A percentile compares a stretch with the other conserved stretches of the same genome.
These are phyloP conservation scores for Podaxis sp. DNA, from an alignment of 768 basidiomycete genomes.

Conservation along the genomic window DNA sequence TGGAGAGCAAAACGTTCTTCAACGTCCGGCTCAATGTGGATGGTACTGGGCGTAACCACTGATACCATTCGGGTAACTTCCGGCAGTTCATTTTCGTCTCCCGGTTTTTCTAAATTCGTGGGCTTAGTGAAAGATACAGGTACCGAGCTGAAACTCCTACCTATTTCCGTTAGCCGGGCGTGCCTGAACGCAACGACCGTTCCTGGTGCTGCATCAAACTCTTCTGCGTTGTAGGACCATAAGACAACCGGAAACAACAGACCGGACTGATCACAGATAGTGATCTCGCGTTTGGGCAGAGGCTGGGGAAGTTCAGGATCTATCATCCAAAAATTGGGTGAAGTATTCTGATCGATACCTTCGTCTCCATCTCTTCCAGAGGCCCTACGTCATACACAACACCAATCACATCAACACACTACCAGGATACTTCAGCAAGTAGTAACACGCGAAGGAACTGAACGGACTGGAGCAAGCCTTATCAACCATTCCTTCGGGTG, in stretches of 20 bases:
- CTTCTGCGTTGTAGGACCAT: slow-evolving; percentile 95
- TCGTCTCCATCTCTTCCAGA: slow-evolving; percentile 69
- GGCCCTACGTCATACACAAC: slow-evolving; percentile 81
- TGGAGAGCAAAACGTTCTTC: slow-evolving; percentile 78
- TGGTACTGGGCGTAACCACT: slow-evolving; percentile 74
- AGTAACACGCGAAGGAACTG: neutral
- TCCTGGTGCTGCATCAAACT: slow-evolving; percentile 52
- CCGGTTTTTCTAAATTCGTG: slow-evolving; percentile 60
- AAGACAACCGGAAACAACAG: slow-evolving; percentile 82
- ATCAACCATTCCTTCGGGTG: neutral
- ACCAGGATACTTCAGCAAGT: slow-evolving; percentile 10
- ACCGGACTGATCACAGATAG: slow-evolving; percentile 79
- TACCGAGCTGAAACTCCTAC: slow-evolving; percentile 40
- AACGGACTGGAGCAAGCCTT: neutral
- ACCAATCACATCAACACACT: slow-evolving; percentile 74
- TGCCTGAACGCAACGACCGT: slow-evolving; percentile 92
- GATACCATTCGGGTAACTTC: slow-evolving; percentile 47
- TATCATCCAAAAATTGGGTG: neutral
- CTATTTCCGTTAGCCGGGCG: slow-evolving; percentile 78
- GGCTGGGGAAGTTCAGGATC: neutral
- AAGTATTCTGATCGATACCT: slow-evolving; percentile 37
- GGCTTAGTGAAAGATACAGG: slow-evolving; percentile 7
- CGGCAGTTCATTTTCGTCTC: too few relatives aligned
- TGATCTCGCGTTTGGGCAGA: slow-evolving; percentile 78
- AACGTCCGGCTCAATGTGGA: slow-evolving; percentile 89